Evolutionary conservation across 2,329 filamentous ascomycete genomes (phyloP).

Genomic region (Clonostachys byssicola): DNA sequence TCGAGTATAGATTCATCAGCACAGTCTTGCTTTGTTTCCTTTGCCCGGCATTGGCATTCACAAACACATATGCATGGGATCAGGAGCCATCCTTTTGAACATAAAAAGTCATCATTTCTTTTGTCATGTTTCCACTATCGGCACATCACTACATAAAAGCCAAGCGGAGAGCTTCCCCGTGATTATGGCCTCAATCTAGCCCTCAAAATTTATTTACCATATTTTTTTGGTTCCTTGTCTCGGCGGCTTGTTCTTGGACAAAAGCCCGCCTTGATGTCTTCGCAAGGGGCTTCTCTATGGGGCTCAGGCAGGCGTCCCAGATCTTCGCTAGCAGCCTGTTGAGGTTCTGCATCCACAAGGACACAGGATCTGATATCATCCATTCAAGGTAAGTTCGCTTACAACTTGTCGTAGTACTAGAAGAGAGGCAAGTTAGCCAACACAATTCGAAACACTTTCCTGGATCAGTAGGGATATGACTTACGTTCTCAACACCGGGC

Average conservation of each 20-base stretch:
- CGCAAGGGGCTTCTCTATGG: conserved; percentile 14
- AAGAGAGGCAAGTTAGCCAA: conserved; percentile 11
- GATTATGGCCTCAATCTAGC: conserved; percentile 29
- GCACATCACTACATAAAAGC: conserved; percentile 37
- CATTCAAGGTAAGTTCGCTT: conserved; percentile 39
- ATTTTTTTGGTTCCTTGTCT: conserved; percentile 23
- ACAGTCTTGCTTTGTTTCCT: too few relatives aligned
- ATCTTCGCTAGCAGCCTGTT: conserved; percentile 29
- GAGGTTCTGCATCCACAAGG: conserved; percentile 33
- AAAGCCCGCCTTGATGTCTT: conserved; percentile 9
- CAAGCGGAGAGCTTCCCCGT: conserved; percentile 26
- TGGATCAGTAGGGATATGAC: conserved; percentile 29
- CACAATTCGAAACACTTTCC: background rate
- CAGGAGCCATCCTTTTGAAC: background rate
- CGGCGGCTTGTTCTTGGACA: conserved; percentile 17
- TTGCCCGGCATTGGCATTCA: too few relatives aligned
- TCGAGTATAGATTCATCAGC: too few relatives aligned
- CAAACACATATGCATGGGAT: too few relatives aligned
- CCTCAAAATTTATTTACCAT: conserved; percentile 18
- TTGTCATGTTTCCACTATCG: conserved; percentile 28
- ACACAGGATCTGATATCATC: conserved; percentile 41
- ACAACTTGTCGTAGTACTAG: conserved; percentile 99
- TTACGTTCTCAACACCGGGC: conserved; percentile 92
- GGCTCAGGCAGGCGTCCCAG: conserved; percentile 17
- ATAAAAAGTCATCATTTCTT: conserved; percentile 7